Percentiles rank a stretch among this genome's conserved stretches.
These are phyloP conservation scores for Spergularia bocconei DNA, from an alignment of 148 eudicot species.

Conservation along the genomic window DNA sequence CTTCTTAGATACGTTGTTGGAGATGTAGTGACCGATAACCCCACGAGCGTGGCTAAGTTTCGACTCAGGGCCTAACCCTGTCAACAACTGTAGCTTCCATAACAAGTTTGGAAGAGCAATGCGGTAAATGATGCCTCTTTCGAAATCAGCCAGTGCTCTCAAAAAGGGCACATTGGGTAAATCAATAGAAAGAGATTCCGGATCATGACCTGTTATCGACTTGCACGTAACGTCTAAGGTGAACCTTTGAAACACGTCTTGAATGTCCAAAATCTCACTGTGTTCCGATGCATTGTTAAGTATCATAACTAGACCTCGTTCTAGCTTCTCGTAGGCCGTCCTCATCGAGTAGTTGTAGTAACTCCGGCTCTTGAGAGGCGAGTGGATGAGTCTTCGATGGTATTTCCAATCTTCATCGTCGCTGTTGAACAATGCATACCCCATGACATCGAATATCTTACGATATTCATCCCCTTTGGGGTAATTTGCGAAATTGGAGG, in stretches of 20 bases:
- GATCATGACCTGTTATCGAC: conserved; percentile 42
- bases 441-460: conserved; percentile 49
- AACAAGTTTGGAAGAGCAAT: conserved; percentile 35
- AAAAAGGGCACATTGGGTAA: conserved; percentile 35
- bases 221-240: conserved; percentile 49
- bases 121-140: conserved; percentile 34
- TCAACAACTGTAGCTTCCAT: conserved; percentile 55
- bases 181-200: conserved; percentile 32
- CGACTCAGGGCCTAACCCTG: conserved; percentile 39
- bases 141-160: conserved; percentile 49
- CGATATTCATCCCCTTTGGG: conserved; percentile 43
- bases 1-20: conserved; percentile 28
- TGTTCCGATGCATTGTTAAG: conserved; percentile 30
- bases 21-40: conserved; percentile 35
- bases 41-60: conserved; percentile 34
- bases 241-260: conserved; percentile 52
- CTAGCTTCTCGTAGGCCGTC: conserved; percentile 32
- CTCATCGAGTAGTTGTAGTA: conserved; percentile 26
- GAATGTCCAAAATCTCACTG: conserved; percentile 43
- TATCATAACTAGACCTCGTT: conserved; percentile 32
- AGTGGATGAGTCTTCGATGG: conserved; percentile 33
- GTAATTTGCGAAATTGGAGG: conserved; percentile 46
- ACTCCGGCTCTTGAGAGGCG: conserved; percentile 27
- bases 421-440: conserved; percentile 52
- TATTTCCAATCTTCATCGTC: conserved; percentile 41